Base-by-base conservation (phyloP, 306 rosid genomes). In the Dryas drummondii region DNA sequence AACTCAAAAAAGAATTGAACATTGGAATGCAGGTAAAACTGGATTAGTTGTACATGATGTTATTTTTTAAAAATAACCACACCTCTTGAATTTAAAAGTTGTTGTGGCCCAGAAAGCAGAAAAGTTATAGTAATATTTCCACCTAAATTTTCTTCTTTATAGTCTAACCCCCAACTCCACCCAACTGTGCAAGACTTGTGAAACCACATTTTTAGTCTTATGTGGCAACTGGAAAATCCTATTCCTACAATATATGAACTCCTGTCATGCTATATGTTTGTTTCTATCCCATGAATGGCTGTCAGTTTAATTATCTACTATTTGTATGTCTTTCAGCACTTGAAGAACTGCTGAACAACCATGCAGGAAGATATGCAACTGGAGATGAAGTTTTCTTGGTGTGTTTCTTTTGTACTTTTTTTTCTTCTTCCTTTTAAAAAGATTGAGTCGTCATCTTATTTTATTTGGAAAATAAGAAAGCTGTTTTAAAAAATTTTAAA, bases 361-460 rank as follows among this genome's bases (percentile, higher is more conserved):
- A 79, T 79, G 89, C 89, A 8, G 91, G 91, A 59, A 82, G 63
- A 76, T 85, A 78, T 74, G 89, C 91, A 16, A 85, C 86, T 49
- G 91, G 89, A 56, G 91, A 87, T 51, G 91, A 87, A 73, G 80
- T 85, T 70, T 79, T 37, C 65, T 48, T 87, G 84, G 91, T 85
- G 46, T 65, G 83, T 58, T 65, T 74, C 40, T 54, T n/a, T n/a
- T 66, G 44, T n/a, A 41, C 66, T 17, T 44, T 45, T 5, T 4
- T 42, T n/a, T 19, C 37, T 11, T 54, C 40, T 71, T 3, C 15
- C 4, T 46, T 17, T 19, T 13, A 27, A 14, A 8, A 19, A 57
- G 19, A 37, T 4, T 6, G 6, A 13, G 50, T 9, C 3, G 0
- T 11, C 48, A 3, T 41, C 64, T 22, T 54, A 5, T 54, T 42